Evolutionary conservation across 2,329 filamentous ascomycete species (phyloP), one percentile per base, ranked within the genome.

Genomic region (Aspergillus intermedius): DNA sequence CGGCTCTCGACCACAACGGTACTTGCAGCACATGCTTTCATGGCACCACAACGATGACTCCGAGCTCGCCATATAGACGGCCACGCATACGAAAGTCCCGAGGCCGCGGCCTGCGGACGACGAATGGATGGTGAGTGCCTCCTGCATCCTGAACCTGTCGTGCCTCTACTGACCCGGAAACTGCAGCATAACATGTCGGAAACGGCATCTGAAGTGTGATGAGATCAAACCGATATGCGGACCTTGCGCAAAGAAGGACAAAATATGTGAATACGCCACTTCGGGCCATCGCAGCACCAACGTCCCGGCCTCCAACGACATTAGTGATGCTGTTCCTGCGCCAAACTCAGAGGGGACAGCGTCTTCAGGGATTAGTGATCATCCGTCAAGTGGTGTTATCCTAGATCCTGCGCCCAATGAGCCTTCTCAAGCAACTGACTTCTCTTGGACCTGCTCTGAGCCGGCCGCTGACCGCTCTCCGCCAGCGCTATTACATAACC

Each of bases 141-240:
- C 25, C 25, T 28, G 25, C 25, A 28, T 10, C 4, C 25, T 28
- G 25, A 28, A 3, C 8, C 8, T 12, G 9, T 28, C 25, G 9
- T 12, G 25, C 25, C 25, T 28, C 10, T 28, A 4, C 4, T 28
- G 25, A 28, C 9, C 8, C 9, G 9, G 9, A 10, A 28, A 28
- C 10, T 28, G 8, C 9, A 28, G 25, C 25, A 28, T 28, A 28
- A 28, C 25, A 9, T 28, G 25, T 28, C 25, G 25, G 4, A 28
- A 28, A 28, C 25, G 25, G 25, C 25, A 28, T 28, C 25, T 28
- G 25, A 28, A 28, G 9, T 28, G 25, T 28, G 25, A 28, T 28
- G 59, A 61, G 47, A 48, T 49, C 21, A 61, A 59, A 51, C 59
- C 59, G 4, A 50, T 51, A 30, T 61, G 59, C 41, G 53, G 57